Evolutionary conservation across 345 rosid genomes (phyloP).

Genomic region (Hirschfeldia incana): DNA sequence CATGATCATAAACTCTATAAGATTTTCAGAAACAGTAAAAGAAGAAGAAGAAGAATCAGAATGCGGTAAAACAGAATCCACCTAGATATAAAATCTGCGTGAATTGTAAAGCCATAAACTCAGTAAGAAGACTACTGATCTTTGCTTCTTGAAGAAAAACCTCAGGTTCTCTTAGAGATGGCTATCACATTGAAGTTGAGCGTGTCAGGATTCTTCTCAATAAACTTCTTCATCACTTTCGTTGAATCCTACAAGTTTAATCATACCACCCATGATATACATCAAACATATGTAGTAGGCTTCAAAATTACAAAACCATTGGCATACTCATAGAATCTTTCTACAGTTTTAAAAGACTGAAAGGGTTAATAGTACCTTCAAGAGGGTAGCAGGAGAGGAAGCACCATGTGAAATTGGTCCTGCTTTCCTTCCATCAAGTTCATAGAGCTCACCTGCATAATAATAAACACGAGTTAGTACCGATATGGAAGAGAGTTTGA

Average conservation of each 20-base stretch:
- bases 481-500: constrained; percentile 2
- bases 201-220: constrained; percentile 73
- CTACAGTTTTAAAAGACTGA: background rate
- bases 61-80: constrained; percentile 12
- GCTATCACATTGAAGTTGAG: constrained; percentile 87
- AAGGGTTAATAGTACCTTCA: constrained; percentile 52
- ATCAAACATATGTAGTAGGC: background rate
- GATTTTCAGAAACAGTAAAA: constrained; percentile 2
- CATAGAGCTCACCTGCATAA: constrained; percentile 69
- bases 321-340: background rate
- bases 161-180: constrained; percentile 48
- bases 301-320: background rate
- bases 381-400: constrained; percentile 63
- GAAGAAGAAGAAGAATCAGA: constrained; percentile 1
- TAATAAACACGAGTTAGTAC: background rate
- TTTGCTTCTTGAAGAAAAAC: background rate
- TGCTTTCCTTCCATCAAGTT: constrained; percentile 91
- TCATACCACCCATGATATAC: background rate
- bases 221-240: constrained; percentile 68
- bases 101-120: background rate
- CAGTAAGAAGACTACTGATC: background rate
- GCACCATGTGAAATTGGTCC: constrained; percentile 74
- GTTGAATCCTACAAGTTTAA: constrained; percentile 64
- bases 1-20: constrained; percentile 9
- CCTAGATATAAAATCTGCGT: constrained; percentile 6